Evolutionary conservation across 495 filamentous ascomycete genomes (phyloP).

Genomic region (Podospora conica): DNA sequence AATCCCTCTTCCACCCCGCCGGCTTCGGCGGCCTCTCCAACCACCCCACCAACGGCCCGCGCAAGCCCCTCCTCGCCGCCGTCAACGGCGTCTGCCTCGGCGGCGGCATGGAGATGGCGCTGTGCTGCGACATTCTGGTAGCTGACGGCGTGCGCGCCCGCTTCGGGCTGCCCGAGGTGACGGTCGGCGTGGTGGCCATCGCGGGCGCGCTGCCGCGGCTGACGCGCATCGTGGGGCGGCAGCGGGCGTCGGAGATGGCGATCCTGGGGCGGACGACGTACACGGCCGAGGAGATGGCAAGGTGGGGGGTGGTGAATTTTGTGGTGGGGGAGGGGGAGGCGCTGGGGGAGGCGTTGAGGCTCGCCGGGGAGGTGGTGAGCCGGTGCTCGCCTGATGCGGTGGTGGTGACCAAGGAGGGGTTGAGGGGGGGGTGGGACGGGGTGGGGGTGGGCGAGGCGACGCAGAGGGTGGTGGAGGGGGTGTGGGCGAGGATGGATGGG

Average conservation of each 20-base stretch:
- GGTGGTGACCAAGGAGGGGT: constrained; percentile 59
- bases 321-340: constrained; percentile 49
- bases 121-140: constrained; percentile 65
- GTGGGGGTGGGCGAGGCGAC: constrained; percentile 59
- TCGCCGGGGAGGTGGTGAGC: constrained; percentile 48
- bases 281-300: constrained; percentile 54
- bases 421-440: constrained; percentile 59
- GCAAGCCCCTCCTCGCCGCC: constrained; percentile 70
- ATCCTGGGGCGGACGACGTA: constrained; percentile 57
- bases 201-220: constrained; percentile 70
- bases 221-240: constrained; percentile 58
- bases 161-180: constrained; percentile 69
- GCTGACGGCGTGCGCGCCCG: constrained; percentile 50
- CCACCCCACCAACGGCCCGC: constrained; percentile 36
- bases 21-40: constrained; percentile 48
- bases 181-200: constrained; percentile 62
- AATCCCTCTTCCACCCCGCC: constrained; percentile 1
- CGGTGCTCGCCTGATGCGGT: constrained; percentile 67
- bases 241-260: constrained; percentile 70
- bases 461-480: constrained; percentile 47
- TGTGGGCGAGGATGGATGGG: constrained; percentile 53
- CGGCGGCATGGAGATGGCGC: constrained; percentile 69
- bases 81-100: constrained; percentile 72
- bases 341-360: constrained; percentile 47
- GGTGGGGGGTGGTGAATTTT: constrained; percentile 71